These are phyloP conservation scores for Hypoxylon sp. DNA, from an alignment of 2,329 filamentous ascomycete species.

Conservation along the genomic window DNA sequence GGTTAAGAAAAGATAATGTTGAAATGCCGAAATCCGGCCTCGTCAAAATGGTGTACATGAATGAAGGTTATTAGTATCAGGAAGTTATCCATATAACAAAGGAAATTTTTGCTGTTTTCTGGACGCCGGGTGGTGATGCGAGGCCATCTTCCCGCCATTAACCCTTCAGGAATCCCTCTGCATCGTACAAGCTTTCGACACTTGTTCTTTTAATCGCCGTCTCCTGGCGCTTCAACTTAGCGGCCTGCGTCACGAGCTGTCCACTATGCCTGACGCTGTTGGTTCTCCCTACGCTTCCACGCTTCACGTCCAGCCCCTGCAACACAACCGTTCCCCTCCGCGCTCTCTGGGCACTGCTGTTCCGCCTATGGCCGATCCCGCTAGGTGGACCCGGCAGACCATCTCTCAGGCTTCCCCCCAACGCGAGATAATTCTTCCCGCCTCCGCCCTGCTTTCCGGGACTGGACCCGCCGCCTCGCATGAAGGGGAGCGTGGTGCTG, in stretches of 20 bases:
- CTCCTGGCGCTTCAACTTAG: constrained; percentile 38
- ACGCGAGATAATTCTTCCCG: constrained; percentile 63
- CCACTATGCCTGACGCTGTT: constrained; percentile 8
- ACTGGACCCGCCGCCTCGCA: constrained; percentile 59
- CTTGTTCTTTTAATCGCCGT: constrained; percentile 31
- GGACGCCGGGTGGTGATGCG: background rate
- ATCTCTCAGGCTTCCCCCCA: constrained; percentile 54
- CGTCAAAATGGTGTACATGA: constrained; percentile 17
- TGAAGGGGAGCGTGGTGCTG: constrained; percentile 59
- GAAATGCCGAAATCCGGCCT: constrained; percentile 12
- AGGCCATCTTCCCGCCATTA: constrained; percentile 20
- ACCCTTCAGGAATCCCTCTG: constrained; percentile 48
- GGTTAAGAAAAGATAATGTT: constrained; percentile 7
- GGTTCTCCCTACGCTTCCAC: background rate
- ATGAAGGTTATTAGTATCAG: constrained; percentile 32
- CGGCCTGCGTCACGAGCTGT: constrained; percentile 35
- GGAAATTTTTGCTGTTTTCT: constrained; percentile 16
- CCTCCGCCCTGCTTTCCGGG: constrained; percentile 57
- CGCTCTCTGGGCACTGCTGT: constrained; percentile 19
- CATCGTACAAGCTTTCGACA: constrained; percentile 49
- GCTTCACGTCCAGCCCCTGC: constrained; percentile 40
- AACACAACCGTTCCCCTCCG: constrained; percentile 45
- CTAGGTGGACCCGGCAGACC: constrained; percentile 2
- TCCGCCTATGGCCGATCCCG: background rate
- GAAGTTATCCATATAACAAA: constrained; percentile 28